Conservation (phyloP, 805 yeast species). For the Hanseniaspora valbyensis region DNA sequence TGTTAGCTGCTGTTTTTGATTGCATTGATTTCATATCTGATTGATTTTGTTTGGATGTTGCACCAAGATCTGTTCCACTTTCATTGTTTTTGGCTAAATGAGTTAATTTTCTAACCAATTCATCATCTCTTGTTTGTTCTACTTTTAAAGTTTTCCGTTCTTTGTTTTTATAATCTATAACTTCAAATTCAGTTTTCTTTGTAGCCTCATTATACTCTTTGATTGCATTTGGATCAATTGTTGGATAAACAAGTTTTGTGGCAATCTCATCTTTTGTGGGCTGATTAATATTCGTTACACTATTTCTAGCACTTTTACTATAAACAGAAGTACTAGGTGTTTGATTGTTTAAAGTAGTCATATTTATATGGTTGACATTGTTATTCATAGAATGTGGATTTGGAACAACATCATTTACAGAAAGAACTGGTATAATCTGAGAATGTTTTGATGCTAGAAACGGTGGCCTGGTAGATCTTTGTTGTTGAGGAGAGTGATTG, state of each 20-base stretch:
- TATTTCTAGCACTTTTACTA: constrained; percentile 4
- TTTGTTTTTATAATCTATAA: constrained; percentile 12
- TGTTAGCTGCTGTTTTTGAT: constrained; percentile 29
- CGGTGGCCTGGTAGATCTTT: constrained; percentile 22
- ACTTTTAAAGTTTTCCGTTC: background rate
- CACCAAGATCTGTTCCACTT: background rate
- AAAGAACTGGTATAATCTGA: constrained; percentile 26
- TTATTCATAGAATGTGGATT: background rate
- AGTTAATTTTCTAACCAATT: constrained; percentile 1
- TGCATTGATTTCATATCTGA: background rate
- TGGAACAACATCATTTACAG: constrained; percentile 5
- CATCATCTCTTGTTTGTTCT: background rate
- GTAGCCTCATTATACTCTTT: constrained; percentile 13
- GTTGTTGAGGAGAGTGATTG: constrained; percentile 15
- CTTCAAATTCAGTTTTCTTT: constrained; percentile 1
- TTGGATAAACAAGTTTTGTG: background rate
- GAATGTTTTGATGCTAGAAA: constrained; percentile 30
- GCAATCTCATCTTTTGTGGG: background rate
- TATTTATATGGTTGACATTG: background rate
- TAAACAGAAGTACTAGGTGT: constrained; percentile 14
- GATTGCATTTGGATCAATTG: constrained; percentile 7
- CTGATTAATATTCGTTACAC: background rate
- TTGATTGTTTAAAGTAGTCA: constrained; percentile 2
- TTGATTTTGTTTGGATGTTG: background rate
- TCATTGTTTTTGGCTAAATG: constrained; percentile 15